Conservation (phyloP, 345 rosid species). For the Clarkia xantiana region DNA sequence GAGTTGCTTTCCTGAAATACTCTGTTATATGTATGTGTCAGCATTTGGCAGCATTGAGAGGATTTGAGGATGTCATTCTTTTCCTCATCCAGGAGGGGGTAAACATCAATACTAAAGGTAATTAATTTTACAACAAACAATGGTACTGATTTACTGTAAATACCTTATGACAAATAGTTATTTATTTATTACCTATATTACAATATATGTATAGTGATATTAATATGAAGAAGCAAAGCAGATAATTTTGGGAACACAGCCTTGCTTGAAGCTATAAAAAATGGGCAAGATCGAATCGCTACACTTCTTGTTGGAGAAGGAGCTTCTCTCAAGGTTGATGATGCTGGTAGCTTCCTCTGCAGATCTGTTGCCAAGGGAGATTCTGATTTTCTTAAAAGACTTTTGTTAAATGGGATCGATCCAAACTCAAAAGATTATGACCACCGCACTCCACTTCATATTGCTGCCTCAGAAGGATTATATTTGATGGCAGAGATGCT, state of each 20-base stretch:
- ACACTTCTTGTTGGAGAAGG: constrained; percentile 53
- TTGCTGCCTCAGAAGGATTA: constrained; percentile 83
- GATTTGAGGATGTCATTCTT: constrained; percentile 48
- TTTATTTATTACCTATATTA: background rate
- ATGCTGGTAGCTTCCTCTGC: constrained; percentile 73
- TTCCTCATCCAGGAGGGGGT: constrained; percentile 58
- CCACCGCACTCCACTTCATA: constrained; percentile 82
- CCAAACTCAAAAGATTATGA: constrained; percentile 85
- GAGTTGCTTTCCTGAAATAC: background rate
- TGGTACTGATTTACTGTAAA: no score
- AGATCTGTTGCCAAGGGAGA: constrained; percentile 56
- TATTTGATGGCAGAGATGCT: constrained; percentile 60
- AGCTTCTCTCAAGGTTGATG: constrained; percentile 48
- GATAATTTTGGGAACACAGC: constrained; percentile 89
- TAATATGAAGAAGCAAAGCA: background rate
- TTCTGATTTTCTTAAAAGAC: constrained; percentile 54
- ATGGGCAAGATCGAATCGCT: constrained; percentile 52
- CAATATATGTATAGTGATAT: background rate
- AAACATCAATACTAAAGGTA: constrained; percentile 58
- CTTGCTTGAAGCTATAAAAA: constrained; percentile 72
- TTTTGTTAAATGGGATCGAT: constrained; percentile 54
- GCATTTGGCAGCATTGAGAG: constrained; percentile 92
- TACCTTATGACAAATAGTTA: background rate
- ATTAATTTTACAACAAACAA: background rate
- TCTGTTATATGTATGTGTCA: constrained; percentile 11